Evolutionary conservation across 331 rosid species (phyloP), one percentile per base, ranked within the genome.

Genomic region (Ulmus americana): DNA sequence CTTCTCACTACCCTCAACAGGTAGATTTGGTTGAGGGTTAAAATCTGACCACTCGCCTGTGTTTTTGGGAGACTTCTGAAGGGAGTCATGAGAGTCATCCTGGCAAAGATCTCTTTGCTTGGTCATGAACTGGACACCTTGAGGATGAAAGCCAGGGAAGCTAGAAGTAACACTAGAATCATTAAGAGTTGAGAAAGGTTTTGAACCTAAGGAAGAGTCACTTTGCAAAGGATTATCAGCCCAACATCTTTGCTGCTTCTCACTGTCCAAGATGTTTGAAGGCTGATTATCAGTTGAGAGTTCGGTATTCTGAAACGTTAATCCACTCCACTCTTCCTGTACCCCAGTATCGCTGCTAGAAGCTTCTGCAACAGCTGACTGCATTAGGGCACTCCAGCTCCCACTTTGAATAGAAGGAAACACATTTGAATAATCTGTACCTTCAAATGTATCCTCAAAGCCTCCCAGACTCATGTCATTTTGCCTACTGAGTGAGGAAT

Each of bases 341-440:
- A 70, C 61, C 61, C 82, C 84, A 5, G 87, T 79, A 70, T 83
- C 87, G 69, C 80, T 83, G 68, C 87, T 83, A 55, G 84, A 83
- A 76, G 85, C 85, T 76, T 83, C 87, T 45, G 82, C 87, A 45
- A 83, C 87, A 70, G 87, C 87, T 49, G 84, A 83, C 74, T 79
- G 87, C 87, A 83, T 83, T 56, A 83, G 87, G 22, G 87, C 87
- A 39, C 87, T 83, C 87, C 87, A 83, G 76, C 84, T 82, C 22
- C 85, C 85, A 52, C 85, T 80, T 71, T 80, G 85, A 70, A 62
- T 20, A 35, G 81, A 76, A 50, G 85, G 81, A 64, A 76, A 64
- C 16, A 60, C 60, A 74, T 65, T 57, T 55, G 73, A 62, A 68
- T 51, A 43, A 61, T 64, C 84, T 39, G 71, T 55, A 46, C 62